Percentiles rank a stretch among this genome's conserved stretches.
Conservation (phyloP, 768 basidiomycete genomes). For the Mycena latifolia region DNA sequence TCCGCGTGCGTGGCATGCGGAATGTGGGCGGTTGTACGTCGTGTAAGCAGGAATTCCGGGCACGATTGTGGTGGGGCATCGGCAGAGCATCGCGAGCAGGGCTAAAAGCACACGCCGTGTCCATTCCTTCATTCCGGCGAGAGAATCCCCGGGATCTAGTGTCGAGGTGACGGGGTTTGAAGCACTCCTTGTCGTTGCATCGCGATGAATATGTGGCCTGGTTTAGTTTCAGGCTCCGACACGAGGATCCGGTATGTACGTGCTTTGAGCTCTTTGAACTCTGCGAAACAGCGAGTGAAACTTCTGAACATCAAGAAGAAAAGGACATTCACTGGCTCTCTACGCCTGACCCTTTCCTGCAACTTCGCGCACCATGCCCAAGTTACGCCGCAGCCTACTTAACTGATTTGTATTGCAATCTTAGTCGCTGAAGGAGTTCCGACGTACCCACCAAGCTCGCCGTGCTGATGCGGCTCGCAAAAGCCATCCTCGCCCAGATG, state of each 20-base stretch:
- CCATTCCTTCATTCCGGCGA: too few relatives aligned
- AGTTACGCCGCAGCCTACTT: slow-evolving; percentile 79
- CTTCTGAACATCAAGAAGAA: slow-evolving; percentile 2
- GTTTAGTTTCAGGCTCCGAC: too few relatives aligned
- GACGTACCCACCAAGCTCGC: slow-evolving; percentile 43
- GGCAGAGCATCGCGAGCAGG: too few relatives aligned
- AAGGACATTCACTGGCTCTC: slow-evolving; percentile 70
- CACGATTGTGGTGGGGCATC: too few relatives aligned
- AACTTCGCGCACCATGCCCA: slow-evolving; percentile 90
- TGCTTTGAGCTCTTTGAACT: slow-evolving; percentile 81
- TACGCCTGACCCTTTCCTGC: slow-evolving; percentile 81
- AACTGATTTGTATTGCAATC: slow-evolving; percentile 81
- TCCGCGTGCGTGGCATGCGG: too few relatives aligned
- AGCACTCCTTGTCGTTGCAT: too few relatives aligned
- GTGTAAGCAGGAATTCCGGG: too few relatives aligned
- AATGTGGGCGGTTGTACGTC: too few relatives aligned
- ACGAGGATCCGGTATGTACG: slow-evolving; percentile 67
- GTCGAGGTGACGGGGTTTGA: too few relatives aligned
- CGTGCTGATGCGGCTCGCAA: slow-evolving; percentile 57
- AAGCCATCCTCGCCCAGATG: slow-evolving; percentile 56
- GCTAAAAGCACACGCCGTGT: too few relatives aligned
- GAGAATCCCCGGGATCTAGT: too few relatives aligned
- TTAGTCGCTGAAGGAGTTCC: slow-evolving; percentile 81
- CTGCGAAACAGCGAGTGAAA: slow-evolving; percentile 54
- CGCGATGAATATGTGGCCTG: too few relatives aligned